These are phyloP conservation scores for Lophiostoma macrostomum DNA, from an alignment of 495 filamentous ascomycete species.

Conservation along the genomic window DNA sequence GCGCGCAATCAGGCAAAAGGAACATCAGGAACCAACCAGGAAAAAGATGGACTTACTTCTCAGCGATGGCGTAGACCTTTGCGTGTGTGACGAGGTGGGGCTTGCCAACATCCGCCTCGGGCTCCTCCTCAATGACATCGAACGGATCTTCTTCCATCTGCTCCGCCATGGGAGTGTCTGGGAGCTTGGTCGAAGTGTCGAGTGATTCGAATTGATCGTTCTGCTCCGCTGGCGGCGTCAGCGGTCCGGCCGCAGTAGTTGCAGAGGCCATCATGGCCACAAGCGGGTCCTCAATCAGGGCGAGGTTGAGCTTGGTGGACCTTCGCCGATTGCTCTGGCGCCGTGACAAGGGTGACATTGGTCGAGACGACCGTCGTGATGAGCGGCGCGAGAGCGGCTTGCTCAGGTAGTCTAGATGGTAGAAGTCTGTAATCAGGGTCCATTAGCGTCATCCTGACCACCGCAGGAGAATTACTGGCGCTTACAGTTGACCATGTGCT, in stretches of 20 bases:
- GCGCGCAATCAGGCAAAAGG: not conserved
- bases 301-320: conserved; percentile 36
- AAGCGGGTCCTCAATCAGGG: conserved; percentile 40
- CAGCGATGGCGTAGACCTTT: conserved; percentile 44
- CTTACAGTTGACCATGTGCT: conserved; percentile 46
- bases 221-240: conserved; percentile 22
- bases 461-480: not conserved
- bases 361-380: conserved; percentile 23
- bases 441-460: conserved; percentile 7
- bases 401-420: conserved; percentile 45
- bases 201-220: conserved; percentile 15
- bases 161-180: conserved; percentile 32
- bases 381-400: conserved; percentile 25
- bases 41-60: conserved; percentile 37
- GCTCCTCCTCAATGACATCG: conserved; percentile 13
- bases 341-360: conserved; percentile 31
- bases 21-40: not conserved
- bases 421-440: conserved; percentile 37
- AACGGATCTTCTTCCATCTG: conserved; percentile 30
- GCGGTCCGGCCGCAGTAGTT: conserved; percentile 10
- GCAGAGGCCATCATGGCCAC: conserved; percentile 34
- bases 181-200: conserved; percentile 20
- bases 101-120: conserved; percentile 12
- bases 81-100: conserved; percentile 40
- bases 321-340: conserved; percentile 19